These are phyloP conservation scores for Pseudogymnoascus sp. DNA, from an alignment of 2,329 filamentous ascomycete genomes.

Conservation along the genomic window DNA sequence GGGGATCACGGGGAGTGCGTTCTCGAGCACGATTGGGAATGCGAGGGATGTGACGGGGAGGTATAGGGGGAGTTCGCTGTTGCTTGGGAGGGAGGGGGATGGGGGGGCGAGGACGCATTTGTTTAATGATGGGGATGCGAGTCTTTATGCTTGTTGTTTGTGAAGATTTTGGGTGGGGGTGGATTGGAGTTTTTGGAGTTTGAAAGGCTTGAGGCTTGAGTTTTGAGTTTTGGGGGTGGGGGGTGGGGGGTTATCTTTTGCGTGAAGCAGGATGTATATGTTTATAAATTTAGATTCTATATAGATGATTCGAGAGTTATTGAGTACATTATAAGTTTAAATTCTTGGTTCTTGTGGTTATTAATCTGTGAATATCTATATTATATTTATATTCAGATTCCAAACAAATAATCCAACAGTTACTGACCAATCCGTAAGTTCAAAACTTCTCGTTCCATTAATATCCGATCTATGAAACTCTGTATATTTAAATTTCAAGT, in stretches of 20 bases:
- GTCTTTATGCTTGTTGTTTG: conserved; percentile 28
- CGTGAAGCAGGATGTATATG: neutral
- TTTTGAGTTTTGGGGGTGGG: neutral
- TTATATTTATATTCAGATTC: too few relatives aligned
- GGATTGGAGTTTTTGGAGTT: neutral
- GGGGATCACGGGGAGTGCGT: conserved; percentile 29
- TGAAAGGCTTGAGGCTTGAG: neutral
- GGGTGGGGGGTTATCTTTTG: neutral
- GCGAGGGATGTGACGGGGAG: conserved; percentile 27
- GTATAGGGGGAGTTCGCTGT: conserved; percentile 29
- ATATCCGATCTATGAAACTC: too few relatives aligned
- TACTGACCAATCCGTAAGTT: too few relatives aligned
- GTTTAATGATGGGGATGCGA: conserved; percentile 27
- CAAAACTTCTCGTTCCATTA: too few relatives aligned
- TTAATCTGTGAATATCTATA: neutral
- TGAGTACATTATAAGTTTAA: neutral
- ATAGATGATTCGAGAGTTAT: neutral
- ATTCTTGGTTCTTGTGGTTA: neutral
- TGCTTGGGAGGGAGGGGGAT: conserved; percentile 19
- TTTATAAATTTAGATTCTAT: neutral
- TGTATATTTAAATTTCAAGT: neutral
- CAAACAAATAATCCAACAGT: too few relatives aligned
- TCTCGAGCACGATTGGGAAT: conserved; percentile 27
- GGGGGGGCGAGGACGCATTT: conserved; percentile 27
- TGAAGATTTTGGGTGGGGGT: conserved; percentile 14